Base-by-base conservation (phyloP, 2,329 filamentous ascomycete genomes). In the Aspergillaceae sp. region DNA sequence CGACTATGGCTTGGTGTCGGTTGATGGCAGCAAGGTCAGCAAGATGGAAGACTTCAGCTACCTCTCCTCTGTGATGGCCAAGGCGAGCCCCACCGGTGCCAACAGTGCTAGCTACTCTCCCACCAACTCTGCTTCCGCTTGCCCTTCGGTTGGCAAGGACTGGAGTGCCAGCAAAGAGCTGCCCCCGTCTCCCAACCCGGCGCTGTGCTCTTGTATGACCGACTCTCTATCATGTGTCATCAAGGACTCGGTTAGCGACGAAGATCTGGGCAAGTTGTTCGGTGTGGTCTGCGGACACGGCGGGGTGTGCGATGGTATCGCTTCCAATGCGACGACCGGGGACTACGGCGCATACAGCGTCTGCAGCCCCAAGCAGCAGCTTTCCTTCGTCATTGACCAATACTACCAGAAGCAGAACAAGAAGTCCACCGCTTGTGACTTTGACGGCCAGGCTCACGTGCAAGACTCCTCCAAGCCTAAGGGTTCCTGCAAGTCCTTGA, bases 141-240 rank as follows among this genome's bases (percentile, higher is more conserved):
- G 92, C 79, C 92, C 92, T 27, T 72, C 72, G 10, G 69, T 83
- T 47, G 72, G 68, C 56, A 55, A 68, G 34, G 73, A 71, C 61
- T 98, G 92, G 91, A 73, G 76, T 55, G 85, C 87, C 44, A 75
- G 51, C 30, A 74, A 76, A 38, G 73, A 71, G 48, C 86, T 98
- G 32, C 92, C 92, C 29, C 91, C 90, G 7, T 79, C 79, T 7
- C 89, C 90, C 52, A 87, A 97, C 71, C 62, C 79, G 40, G 62
- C 80, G 40, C 82, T 94, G 41, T 98, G 92, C 77, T 68, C 75
- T 48, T 98, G 92, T 79, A 95, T 95, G 87, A 77, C 79, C 66
- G 73, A 79, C 53, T 81, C 80, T 40, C 73, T 94, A 47, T 71
- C 73, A 48, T 98, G 92, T 71, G 76, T 78, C 29, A 80, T 88